Evolutionary conservation across 805 yeast genomes (phyloP).

Genomic region (Yarrowia yakushimensis): DNA sequence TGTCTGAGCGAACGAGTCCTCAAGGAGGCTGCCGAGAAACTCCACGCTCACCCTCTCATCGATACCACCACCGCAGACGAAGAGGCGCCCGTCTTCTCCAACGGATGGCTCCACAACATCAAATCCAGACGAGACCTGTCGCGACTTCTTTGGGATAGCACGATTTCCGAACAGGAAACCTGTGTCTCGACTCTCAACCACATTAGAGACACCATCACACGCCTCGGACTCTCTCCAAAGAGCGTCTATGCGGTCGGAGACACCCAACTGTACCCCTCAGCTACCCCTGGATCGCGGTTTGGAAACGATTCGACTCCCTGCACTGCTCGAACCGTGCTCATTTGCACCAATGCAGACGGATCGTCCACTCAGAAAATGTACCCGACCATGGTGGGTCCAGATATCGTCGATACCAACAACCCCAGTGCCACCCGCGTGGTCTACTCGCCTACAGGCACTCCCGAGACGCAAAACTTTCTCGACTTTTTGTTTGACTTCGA

Average conservation of each 20-base stretch:
- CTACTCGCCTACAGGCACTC: conserved; percentile 2
- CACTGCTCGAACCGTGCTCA: background rate
- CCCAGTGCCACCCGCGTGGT: background rate
- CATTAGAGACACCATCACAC: conserved; percentile 2
- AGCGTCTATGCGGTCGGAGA: conserved; percentile 1
- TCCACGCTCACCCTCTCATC: background rate
- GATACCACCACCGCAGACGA: background rate
- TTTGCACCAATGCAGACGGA: conserved; percentile 8
- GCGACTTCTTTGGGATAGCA: background rate
- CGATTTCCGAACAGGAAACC: background rate
- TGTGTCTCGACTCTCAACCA: background rate
- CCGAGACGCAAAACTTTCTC: conserved; percentile 5
- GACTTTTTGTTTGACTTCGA: conserved; percentile 13
- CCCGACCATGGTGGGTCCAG: conserved; percentile 1
- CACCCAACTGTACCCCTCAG: conserved; percentile 7
- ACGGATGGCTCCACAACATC: conserved; percentile 14
- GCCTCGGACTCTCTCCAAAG: background rate
- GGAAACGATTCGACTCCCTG: conserved; percentile 3
- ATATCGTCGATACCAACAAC: background rate
- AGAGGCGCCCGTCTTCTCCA: conserved; percentile 4
- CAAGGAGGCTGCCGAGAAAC: conserved; percentile 3
- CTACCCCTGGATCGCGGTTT: background rate
- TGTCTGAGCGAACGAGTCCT: conserved; percentile 12
- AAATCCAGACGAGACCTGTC: conserved; percentile 8
- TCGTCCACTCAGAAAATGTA: background rate